Base-by-base conservation (phyloP, 495 filamentous ascomycete species). In the Daldinia loculata region DNA sequence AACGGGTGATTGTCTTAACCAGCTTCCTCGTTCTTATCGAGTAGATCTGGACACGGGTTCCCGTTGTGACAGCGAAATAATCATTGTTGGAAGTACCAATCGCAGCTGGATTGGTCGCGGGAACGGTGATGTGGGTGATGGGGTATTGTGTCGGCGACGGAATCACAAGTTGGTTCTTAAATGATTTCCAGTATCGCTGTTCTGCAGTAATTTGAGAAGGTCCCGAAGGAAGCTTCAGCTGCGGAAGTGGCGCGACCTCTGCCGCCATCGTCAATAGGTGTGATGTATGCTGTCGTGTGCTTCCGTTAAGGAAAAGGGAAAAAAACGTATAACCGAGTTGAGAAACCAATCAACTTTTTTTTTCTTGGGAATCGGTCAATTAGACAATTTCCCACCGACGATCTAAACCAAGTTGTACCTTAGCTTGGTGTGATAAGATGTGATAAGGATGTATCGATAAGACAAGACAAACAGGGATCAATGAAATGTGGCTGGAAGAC, bases 131-230 rank as follows among this genome's bases (percentile, higher is more conserved):
- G 76, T 93, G 87, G 32, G 93, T 97, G 74, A 99, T 86, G 61
- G 93, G 90, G 74, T 88, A 90, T 77, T 92, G 90, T 68, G 93
- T 90, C 51, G 92, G 91, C 39, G 95, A 95, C 8, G 95, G 92
- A 50, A 98, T 88, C 30, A 92, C 86, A 52, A 94, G 89, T 34
- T 93, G 91, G 50, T 94, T 95, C 79, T 90, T 92, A 85, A 99
- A 99, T 38, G 89, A 90, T 70, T 89, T 89, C 93, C 95, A 99
- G 84, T 98, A 98, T 71, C 89, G 86, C 80, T 98, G 94, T 82
- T 99, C 95, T 51, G 94, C 89, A 4, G 94, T 97, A 29, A 91
- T 76, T 56, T 89, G 86, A 22, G 86, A 85, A 61, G 91, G 91
- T 36, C 90, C 91, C 26, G 86, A 81, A 30, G 95, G 90, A 70